Conservation (phyloP, 257 asterid species). For the Craterostigma plantagineum region DNA sequence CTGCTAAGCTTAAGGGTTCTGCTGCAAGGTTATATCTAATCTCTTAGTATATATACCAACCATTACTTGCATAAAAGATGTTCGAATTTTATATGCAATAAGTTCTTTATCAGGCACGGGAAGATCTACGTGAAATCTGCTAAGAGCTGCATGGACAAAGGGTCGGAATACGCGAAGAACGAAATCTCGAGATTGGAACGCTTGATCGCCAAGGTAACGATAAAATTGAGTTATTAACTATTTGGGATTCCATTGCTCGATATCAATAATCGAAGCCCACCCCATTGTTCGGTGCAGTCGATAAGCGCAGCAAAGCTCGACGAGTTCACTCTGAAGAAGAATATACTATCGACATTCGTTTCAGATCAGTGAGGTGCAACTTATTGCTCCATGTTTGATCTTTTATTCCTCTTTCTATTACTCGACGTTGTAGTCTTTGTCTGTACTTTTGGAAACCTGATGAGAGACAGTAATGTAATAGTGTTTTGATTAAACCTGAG, state of each 20-base stretch:
- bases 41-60: no score
- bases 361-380: constrained; percentile 20
- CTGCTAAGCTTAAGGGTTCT: constrained; percentile 52
- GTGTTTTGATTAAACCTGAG: no score
- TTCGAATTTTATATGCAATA: not conserved
- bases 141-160: constrained; percentile 64
- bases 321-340: constrained; percentile 79
- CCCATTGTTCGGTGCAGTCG: constrained; percentile 29
- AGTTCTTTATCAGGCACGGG: constrained; percentile 29
- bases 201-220: constrained; percentile 65
- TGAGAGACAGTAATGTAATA: no score
- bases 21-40: constrained; percentile 34
- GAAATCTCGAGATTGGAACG: constrained; percentile 74
- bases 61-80: no score
- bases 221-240: not conserved
- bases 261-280: no score
- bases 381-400: not conserved
- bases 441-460: no score
- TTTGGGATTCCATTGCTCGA: not conserved
- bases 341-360: constrained; percentile 46
- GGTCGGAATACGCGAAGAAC: constrained; percentile 70
- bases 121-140: constrained; percentile 75
- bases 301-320: constrained; percentile 63
- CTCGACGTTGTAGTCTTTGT: no score
- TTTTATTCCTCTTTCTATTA: no score